Conservation (phyloP, 169 alveolate species). For the Plasmodium ovale region DNA sequence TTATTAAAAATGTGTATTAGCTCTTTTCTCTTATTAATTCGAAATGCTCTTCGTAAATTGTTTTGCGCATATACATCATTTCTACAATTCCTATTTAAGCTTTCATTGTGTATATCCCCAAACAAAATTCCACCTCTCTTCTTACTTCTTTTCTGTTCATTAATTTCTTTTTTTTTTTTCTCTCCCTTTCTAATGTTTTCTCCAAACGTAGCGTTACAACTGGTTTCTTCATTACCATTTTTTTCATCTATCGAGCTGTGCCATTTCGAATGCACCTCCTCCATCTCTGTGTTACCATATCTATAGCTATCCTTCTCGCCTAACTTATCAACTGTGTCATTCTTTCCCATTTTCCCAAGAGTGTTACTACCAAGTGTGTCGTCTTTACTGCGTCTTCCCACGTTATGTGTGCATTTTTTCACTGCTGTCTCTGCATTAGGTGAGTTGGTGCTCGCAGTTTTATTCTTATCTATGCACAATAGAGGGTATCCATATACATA, state of each 20-base stretch:
- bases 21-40: constrained; percentile 31
- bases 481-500: constrained; percentile 65
- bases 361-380: no score
- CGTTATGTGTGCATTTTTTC: no score
- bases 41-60: neutral
- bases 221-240: neutral
- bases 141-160: neutral
- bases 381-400: no score
- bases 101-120: no score
- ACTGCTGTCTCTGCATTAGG: no score
- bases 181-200: neutral
- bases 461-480: constrained; percentile 8
- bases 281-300: neutral
- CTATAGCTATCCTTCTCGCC: neutral
- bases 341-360: neutral
- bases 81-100: neutral
- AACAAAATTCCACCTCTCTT: no score
- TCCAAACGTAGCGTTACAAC: neutral
- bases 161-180: neutral
- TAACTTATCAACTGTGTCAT: neutral
- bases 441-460: neutral
- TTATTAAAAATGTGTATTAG: constrained; percentile 15
- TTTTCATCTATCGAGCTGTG: neutral
- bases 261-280: no score
- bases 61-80: neutral